Evolutionary conservation across 2,329 filamentous ascomycete genomes (phyloP), one percentile per base, ranked within the genome.

Genomic region (Colletotrichum lindemuthianum): DNA sequence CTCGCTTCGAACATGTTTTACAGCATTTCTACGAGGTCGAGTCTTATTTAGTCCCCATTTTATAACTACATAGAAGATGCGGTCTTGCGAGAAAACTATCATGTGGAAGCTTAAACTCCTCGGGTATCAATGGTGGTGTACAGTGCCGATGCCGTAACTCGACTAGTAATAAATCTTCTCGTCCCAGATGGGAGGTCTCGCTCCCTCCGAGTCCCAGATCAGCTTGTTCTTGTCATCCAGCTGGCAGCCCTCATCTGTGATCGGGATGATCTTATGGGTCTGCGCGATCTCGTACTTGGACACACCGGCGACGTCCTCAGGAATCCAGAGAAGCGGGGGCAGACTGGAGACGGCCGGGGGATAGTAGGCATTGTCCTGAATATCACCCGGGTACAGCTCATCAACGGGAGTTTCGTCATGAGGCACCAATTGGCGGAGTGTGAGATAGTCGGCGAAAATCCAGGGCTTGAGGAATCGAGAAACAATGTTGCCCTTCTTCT

Each of bases 271-370:
- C 71, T 85, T 87, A 69, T 82, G 82, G 1, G 91, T 91, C 70
- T 96, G 91, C 11, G 82, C 82, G 57, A 96, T 83, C 76, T 97
- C 93, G 74, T 96, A 91, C 70, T 84, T 84, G 58, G 89, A 92
- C 45, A 97, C 86, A 9, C 92, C 91, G 32, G 88, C 86, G 1
- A 84, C 78, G 71, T 97, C 93, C 63, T 86, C 83, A 0, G 93
- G 92, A 59, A 97, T 91, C 93, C 93, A 97, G n/a, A 97, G 81
- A 36, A 92, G 79, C 2, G 92, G 91, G 1, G 86, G 77, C 69
- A 83, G 69, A 66, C 86, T 82, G 32, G 76, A 85, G 72, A 95
- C 84, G 0, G 90, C 85, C 0, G 93, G 92, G 67, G 93, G 89
- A 76, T 86, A 86, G 78, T 92, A 95, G 0, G 92, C 93, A 53